Percentiles rank a stretch among this genome's conserved stretches.
Evolutionary conservation across 1,139 yeast genomes (phyloP).

Genomic region (Diutina rugosa): DNA sequence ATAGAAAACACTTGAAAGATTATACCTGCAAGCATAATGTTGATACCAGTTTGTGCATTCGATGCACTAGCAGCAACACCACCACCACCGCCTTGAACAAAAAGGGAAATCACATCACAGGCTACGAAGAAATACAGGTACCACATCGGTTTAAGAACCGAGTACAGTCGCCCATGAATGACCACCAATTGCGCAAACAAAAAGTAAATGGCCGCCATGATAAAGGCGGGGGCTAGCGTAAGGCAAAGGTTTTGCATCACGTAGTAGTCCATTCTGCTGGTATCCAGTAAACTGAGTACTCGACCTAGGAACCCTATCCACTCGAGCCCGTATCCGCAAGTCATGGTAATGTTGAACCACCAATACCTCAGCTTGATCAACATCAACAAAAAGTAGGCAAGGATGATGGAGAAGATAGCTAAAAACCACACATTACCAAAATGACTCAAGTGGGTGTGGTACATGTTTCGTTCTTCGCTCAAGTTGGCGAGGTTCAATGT

Average conservation of each 20-base stretch:
- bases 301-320: conserved; percentile 64
- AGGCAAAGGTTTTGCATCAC: conserved; percentile 56
- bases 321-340: conserved; percentile 51
- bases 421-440: conserved; percentile 22
- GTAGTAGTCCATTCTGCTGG: conserved; percentile 31
- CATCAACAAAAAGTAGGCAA: conserved; percentile 14
- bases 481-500: conserved; percentile 16
- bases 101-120: conserved; percentile 54
- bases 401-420: conserved; percentile 13
- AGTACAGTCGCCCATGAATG: conserved; percentile 50
- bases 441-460: conserved; percentile 21
- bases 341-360: conserved; percentile 61
- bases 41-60: conserved; percentile 52
- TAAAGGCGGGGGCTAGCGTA: conserved; percentile 64
- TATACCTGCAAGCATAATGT: conserved; percentile 75
- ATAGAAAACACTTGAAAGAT: conserved; percentile 68
- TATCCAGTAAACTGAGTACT: conserved; percentile 24
- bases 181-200: conserved; percentile 62
- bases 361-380: conserved; percentile 37
- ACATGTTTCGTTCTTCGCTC: conserved; percentile 14
- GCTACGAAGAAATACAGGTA: conserved; percentile 60
- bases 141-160: conserved; percentile 59
- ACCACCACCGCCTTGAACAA: conserved; percentile 75
- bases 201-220: conserved; percentile 81
- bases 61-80: conserved; percentile 59